phyloP scores from a whole-genome alignment of 345 rosid genomes.

The Psidium friedrichsthalianum region DNA sequence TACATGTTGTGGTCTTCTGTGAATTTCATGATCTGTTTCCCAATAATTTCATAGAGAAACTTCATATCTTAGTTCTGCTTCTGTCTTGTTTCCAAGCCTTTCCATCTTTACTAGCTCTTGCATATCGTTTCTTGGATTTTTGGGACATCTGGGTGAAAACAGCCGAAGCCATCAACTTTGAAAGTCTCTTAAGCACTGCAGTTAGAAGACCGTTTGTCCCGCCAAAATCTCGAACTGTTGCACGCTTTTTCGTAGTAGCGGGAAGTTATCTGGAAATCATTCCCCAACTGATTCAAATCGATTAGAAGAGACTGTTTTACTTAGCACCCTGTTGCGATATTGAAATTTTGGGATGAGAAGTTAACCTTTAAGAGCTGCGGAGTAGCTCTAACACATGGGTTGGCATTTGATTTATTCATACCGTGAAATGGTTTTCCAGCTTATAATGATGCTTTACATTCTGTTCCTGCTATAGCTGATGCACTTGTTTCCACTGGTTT shows the following conservation, averaged over 20 bases:
- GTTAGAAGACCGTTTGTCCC: neutral
- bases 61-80: neutral
- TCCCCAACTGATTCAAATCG: neutral
- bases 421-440: neutral
- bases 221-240: neutral
- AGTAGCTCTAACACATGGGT: neutral
- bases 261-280: neutral
- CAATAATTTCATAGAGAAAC: neutral
- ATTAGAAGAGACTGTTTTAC: neutral
- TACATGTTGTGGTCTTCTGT: neutral
- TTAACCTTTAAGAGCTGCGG: neutral
- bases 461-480: slow-evolving; percentile 20
- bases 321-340: neutral
- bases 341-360: neutral
- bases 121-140: neutral
- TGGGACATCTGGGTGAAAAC: neutral
- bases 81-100: neutral
- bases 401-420: neutral
- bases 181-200: neutral
- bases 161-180: neutral
- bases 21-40: neutral
- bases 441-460: neutral
- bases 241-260: neutral
- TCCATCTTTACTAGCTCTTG: neutral
- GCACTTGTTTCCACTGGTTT: slow-evolving; percentile 47